Conservation (phyloP, 129 eudicot species). For the sunflower (Helianthus annuus) region HanXRQr2.0-SUNRISE NC_035433.2:141261933-141262432, state of each 20-base stretch:
- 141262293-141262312: conserved; percentile 13
- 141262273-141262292: background rate
- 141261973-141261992: conserved; percentile 19
- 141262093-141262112: conserved; percentile 16
- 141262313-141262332: conserved; percentile 15
- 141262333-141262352: conserved; percentile 25
- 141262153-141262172: conserved; percentile 11
- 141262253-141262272: conserved; percentile 1
- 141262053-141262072: background rate
- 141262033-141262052: conserved; percentile 11
- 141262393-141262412: conserved; percentile 21
- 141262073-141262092: conserved; percentile 7
- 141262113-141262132: background rate
- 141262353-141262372: conserved; percentile 19
- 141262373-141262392: background rate
- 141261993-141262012: conserved; percentile 13
- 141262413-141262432: conserved; percentile 34
- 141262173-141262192: conserved; percentile 3
- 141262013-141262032: conserved; percentile 17
- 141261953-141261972: conserved; percentile 8
- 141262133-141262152: conserved; percentile 14
- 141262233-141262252: background rate
- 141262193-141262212: background rate
- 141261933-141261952: background rate
- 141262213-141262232: conserved; percentile 8